Base-by-base conservation (phyloP, 2,329 filamentous ascomycete species). In the Alternaria brassicicola region DNA sequence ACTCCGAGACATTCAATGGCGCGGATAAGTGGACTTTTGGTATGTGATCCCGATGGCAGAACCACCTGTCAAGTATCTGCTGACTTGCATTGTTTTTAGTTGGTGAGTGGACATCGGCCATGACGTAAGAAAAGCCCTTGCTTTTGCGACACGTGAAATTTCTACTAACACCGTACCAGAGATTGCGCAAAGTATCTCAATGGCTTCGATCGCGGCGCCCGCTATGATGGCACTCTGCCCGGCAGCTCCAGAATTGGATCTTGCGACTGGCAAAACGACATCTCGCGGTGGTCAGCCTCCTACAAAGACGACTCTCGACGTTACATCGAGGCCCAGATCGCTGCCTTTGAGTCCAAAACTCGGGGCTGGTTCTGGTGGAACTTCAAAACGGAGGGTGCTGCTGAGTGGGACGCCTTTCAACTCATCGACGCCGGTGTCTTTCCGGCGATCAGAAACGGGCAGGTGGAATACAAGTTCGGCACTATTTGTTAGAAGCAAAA, bases 31-130 rank as follows among this genome's bases (percentile, higher is more conserved):
- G 85, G 82, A 83, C 85, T 10, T 61, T 61, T 47, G 48, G 64
- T 66, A 55, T 59, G 59, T 57, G 6, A 4, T 23, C 12, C 15
- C 9, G 9, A 13, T n/a, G 19, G 23, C 12, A 23, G 3, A 9
- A 33, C 8, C 6, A 2, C 3, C 39, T 19, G 1, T n/a, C 4
- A 4, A 17, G 5, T 17, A 5, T 12, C 19, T 33, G 35, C 60
- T 62, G 26, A 62, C 50, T 35, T 33, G 10, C 13, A 31, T 25
- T 35, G 39, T 19, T 50, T n/a, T 79, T 90, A 53, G 83, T 89
- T 5, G 88, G 88, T 39, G 88, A 91, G 72, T 90, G 88, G 88
- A 86, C 84, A 1, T 88, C 82, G 21, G 88, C 87, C 13, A 84
- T 89, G 81, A 90, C 88, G 3, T 57, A 46, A 57, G 54, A 25